Base-by-base conservation (phyloP, 2,329 filamentous ascomycete species). In the Mycosphaerella sp. region DNA sequence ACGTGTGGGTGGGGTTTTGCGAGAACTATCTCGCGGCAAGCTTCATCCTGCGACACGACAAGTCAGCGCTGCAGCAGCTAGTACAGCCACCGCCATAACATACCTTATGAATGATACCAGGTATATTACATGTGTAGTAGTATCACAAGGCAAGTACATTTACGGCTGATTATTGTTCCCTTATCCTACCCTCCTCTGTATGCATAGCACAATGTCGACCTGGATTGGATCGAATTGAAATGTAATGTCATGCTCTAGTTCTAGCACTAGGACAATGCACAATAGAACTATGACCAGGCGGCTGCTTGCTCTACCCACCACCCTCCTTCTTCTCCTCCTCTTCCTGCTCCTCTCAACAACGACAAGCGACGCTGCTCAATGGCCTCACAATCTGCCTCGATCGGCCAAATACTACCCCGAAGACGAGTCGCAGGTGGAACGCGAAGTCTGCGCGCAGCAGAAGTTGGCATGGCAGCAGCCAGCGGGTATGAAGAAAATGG, bases 401-500 rank as follows among this genome's bases (percentile, higher is more conserved):
- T 68, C 72, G 27, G 66, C 69, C 47, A 75, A 73, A 59, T 73
- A 75, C 63, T 76, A 69, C 51, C 73, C 74, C 1, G 71, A 76
- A 56, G 71, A 77, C 41, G 73, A 75, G 49, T 57, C 62, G 3
- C 66, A 69, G 47, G 64, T 71, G 7, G 72, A 71, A 52, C 65
- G 73, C 28, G 67, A 69, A n/a, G 50, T 71, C 10, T 65, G 70
- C 47, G 66, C 70, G 36, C 68, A 67, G 55, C 67, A 70, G 57
- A 67, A 61, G 55, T 62, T 75, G 47, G 66, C 58, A 57, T 59
- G 57, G 59, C 67, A 70, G 62, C 67, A 60, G 36, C 85, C 85
- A 0, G 77, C 79, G 1, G 86, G 80, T 0, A 75, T 90, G 49
- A 80, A 79, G 64, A 89, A 89, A 65, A 87, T 90, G 79, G 75